Evolutionary conservation across 2,329 filamentous ascomycete genomes (phyloP), one percentile per base, ranked within the genome.

Genomic region (Paecilomyces dactylethromorphus): DNA sequence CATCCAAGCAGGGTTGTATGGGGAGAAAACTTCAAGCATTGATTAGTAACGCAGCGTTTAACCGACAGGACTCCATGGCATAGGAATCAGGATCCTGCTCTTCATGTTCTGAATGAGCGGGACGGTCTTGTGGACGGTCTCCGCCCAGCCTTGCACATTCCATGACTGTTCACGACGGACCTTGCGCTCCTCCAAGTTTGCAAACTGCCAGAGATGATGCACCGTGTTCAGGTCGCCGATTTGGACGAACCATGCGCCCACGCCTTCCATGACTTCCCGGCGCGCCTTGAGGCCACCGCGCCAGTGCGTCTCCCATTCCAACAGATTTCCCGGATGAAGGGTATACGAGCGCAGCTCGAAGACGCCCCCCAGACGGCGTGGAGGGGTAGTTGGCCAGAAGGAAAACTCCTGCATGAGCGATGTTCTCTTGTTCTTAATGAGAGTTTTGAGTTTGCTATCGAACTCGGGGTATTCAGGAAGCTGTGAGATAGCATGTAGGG

Each of bases 271-370:
- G 58, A 97, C 93, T 77, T 97, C 92, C 55, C 92, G 86, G 56
- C 94, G 86, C 1, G 94, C 94, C 76, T 90, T 90, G 57, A 99
- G 83, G 26, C 94, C 94, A 64, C 91, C 87, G 61, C 95, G 85
- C 94, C 94, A 99, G 78, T 99, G 94, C 49, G 91, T 95, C 82
- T 99, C 94, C 94, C 94, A 99, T 78, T 99, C 94, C 7, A 99
- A 84, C 51, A 99, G 82, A 74, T 97, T 97, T 50, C 94, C 94
- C 0, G 94, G 94, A 72, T 97, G 91, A 22, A 99, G 84, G 4
- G 92, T 97, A 80, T 99, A 99, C 1, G 94, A 97, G 56, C 94
- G 90, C 33, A 99, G 83, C 79, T 99, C 94, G 72, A 99, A 99
- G 50, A 99, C 78, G 53, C 94, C 94, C 58, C 94, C 94, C 0